Evolutionary conservation across 345 rosid species (phyloP).

Genomic region (Garcia nutans): DNA sequence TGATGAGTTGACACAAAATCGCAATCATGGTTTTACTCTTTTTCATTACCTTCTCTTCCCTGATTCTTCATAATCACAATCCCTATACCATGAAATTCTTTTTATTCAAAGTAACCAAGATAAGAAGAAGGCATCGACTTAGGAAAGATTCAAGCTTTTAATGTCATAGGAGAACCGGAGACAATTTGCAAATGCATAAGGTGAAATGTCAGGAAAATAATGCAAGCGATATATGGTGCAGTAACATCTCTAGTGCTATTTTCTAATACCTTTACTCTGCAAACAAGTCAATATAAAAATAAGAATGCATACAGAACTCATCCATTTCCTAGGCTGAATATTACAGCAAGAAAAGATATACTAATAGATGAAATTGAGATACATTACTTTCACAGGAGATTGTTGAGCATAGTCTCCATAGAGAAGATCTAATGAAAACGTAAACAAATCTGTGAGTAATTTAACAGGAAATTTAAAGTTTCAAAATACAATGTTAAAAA

Average conservation of each 20-base stretch:
- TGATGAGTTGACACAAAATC: too few species aligned
- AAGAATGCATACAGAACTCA: neutral
- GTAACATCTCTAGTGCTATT: neutral
- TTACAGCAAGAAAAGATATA: neutral
- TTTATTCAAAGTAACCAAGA: too few species aligned
- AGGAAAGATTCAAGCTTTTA: neutral
- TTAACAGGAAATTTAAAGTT: neutral
- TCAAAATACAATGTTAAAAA: neutral
- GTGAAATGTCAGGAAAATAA: neutral
- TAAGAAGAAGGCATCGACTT: neutral
- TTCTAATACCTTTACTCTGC: neutral
- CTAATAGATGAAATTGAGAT: conserved; percentile 1
- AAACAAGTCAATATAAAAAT: too few species aligned
- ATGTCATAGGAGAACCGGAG: neutral
- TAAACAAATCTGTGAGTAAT: neutral
- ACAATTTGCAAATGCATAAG: neutral
- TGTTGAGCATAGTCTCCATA: conserved; percentile 50
- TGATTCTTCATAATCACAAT: too few species aligned
- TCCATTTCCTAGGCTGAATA: neutral
- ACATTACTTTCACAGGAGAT: conserved; percentile 46
- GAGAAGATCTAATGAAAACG: conserved; percentile 43
- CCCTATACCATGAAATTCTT: too few species aligned
- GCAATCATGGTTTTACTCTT: too few species aligned
- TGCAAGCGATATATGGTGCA: neutral
- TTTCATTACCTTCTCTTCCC: too few species aligned